Percentiles rank a stretch among this genome's conserved stretches.
Conservation (phyloP, 805 yeast genomes). For the Starmerella kuoi region DNA sequence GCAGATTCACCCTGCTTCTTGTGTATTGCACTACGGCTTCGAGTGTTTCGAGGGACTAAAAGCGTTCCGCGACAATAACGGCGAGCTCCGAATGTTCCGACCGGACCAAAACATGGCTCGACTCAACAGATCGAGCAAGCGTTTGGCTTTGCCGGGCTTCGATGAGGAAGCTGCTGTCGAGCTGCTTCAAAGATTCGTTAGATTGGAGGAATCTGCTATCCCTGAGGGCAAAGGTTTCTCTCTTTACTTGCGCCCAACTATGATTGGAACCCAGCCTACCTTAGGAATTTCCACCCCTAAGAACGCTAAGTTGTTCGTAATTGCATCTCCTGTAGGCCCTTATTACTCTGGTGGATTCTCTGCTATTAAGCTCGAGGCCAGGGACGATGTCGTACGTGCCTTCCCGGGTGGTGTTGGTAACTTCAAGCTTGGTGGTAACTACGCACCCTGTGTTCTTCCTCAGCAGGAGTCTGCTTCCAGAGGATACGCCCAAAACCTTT, state of each 20-base stretch:
- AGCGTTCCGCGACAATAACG: constrained; percentile 56
- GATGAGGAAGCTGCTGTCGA: constrained; percentile 66
- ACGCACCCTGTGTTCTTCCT: constrained; percentile 90
- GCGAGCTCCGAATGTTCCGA: constrained; percentile 71
- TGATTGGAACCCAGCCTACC: constrained; percentile 84
- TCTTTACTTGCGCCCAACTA: constrained; percentile 82
- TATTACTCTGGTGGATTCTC: constrained; percentile 91
- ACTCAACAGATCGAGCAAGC: constrained; percentile 76
- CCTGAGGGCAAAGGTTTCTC: constrained; percentile 85
- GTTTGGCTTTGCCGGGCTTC: constrained; percentile 81
- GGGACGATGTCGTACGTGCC: constrained; percentile 92
- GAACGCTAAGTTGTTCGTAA: constrained; percentile 70
- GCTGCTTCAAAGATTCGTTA: constrained; percentile 62
- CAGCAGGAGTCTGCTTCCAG: constrained; percentile 79
- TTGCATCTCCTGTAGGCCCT: constrained; percentile 94
- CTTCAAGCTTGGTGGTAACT: constrained; percentile 92
- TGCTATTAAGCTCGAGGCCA: constrained; percentile 88
- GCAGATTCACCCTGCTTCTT: constrained; percentile 70
- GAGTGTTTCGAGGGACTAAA: constrained; percentile 93
- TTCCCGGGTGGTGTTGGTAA: constrained; percentile 99
- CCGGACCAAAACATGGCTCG: constrained; percentile 85
- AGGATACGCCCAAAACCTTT: constrained; percentile 91
- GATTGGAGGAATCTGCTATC: constrained; percentile 62
- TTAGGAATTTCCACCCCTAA: constrained; percentile 79
- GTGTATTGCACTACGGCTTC: constrained; percentile 90